These are phyloP conservation scores for Lipomyces yamanashiensis DNA, from an alignment of 805 yeast genomes.

Conservation along the genomic window DNA sequence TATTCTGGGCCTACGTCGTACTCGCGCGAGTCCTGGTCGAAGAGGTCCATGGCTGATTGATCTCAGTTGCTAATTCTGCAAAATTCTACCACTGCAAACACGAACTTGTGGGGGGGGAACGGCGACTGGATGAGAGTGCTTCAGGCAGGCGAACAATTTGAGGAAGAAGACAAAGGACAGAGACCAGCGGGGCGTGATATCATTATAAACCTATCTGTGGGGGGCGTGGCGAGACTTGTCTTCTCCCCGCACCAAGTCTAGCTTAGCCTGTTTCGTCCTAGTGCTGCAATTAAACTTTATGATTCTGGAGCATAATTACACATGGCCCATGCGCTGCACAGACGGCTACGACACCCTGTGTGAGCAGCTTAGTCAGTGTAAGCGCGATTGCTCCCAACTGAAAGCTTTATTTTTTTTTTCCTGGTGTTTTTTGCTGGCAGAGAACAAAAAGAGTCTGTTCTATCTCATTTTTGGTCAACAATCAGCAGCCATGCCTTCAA, in stretches of 20 bases:
- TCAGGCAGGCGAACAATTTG: neutral
- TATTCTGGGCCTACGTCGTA: conserved; percentile 14
- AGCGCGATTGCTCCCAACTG: conserved; percentile 2
- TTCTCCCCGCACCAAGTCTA: conserved; percentile 9
- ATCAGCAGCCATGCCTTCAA: conserved; percentile 70
- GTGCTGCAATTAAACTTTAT: neutral
- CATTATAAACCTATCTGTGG: neutral
- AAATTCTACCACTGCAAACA: neutral
- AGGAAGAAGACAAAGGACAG: neutral
- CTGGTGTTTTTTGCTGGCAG: neutral
- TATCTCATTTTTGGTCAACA: neutral
- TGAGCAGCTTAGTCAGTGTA: neutral
- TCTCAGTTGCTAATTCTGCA: neutral
- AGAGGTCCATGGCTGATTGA: conserved; percentile 15
- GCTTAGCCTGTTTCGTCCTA: neutral
- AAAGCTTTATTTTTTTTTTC: neutral
- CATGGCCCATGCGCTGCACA: neutral
- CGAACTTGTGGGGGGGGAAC: neutral
- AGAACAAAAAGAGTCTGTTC: neutral
- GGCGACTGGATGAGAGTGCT: neutral
- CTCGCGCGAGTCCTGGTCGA: conserved; percentile 11
- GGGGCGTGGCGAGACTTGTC: conserved; percentile 13
- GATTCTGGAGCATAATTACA: neutral
- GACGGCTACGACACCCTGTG: neutral
- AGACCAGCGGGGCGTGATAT: conserved; percentile 4